These are phyloP conservation scores for Boletellus emodensis DNA, from an alignment of 768 basidiomycete genomes.

Conservation along the genomic window DNA sequence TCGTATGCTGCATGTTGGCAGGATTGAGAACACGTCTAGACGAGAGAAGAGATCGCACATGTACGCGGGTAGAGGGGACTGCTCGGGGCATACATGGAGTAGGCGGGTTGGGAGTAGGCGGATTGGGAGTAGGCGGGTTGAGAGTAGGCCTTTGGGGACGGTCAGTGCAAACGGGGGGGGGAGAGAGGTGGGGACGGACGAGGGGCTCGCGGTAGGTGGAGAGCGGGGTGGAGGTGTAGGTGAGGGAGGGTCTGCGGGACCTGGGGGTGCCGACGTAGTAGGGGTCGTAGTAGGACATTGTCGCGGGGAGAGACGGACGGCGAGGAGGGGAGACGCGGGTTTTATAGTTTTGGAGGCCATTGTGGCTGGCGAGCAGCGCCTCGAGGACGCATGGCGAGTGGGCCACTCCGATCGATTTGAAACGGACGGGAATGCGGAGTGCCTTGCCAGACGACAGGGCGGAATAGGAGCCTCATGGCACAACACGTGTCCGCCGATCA, in stretches of 20 bases:
- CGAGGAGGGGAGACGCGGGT: background rate
- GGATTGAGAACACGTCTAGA: slow-evolving; percentile 2
- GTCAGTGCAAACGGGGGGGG: slow-evolving; percentile 4
- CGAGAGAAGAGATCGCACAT: slow-evolving; percentile 30
- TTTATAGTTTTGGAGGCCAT: slow-evolving; percentile 23
- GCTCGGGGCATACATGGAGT: slow-evolving; percentile 45
- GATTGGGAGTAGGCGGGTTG: slow-evolving; percentile 39
- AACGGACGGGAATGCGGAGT: slow-evolving; percentile 21
- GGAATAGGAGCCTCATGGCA: background rate
- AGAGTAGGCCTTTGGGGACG: slow-evolving; percentile 4
- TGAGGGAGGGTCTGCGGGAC: slow-evolving; percentile 33
- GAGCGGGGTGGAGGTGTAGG: slow-evolving; percentile 31
- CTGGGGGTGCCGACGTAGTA: slow-evolving; percentile 29
- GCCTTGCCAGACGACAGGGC: slow-evolving; percentile 7
- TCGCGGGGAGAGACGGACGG: slow-evolving; percentile 14
- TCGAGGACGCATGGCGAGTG: slow-evolving; percentile 30
- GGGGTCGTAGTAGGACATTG: slow-evolving; percentile 44
- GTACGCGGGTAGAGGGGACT: slow-evolving; percentile 39
- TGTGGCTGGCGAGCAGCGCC: slow-evolving; percentile 20
- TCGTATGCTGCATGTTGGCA: slow-evolving; percentile 45
- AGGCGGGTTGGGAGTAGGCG: slow-evolving; percentile 32
- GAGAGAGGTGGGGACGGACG: slow-evolving; percentile 22
- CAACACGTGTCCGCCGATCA: background rate
- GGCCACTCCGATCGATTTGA: slow-evolving; percentile 17
- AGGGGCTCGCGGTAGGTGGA: slow-evolving; percentile 40